Evolutionary conservation across 2,329 filamentous ascomycete species (phyloP).

Genomic region (Aspergillus bombycis): DNA sequence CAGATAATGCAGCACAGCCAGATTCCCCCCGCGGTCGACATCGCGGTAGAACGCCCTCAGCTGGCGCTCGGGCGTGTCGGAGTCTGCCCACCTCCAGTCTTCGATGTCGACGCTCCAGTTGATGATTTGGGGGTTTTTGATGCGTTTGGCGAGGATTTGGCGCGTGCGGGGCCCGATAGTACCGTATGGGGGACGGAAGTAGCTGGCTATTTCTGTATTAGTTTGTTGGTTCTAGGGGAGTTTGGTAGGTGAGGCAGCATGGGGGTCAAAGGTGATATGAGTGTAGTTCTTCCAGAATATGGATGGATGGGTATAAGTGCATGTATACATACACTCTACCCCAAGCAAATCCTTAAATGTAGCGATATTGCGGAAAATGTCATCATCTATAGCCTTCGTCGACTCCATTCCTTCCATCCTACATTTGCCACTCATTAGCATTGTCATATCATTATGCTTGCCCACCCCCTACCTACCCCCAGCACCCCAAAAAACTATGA

Average conservation of each 20-base stretch:
- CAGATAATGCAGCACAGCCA: conserved; percentile 72
- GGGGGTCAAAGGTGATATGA: not conserved
- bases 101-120: conserved; percentile 73
- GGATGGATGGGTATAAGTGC: not conserved
- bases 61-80: conserved; percentile 66
- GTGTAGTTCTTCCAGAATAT: not conserved
- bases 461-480: not conserved
- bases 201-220: conserved; percentile 39
- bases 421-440: not conserved
- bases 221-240: not conserved
- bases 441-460: not conserved
- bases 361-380: conserved; percentile 39
- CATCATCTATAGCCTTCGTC: conserved; percentile 38
- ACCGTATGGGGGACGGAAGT: conserved; percentile 72
- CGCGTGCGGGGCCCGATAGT: conserved; percentile 69
- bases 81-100: conserved; percentile 70
- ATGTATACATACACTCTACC: conserved; percentile 34
- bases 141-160: conserved; percentile 59
- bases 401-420: conserved; percentile 43
- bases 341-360: conserved; percentile 35
- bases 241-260: not conserved
- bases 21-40: conserved; percentile 62
- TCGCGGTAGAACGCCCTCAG: conserved; percentile 67
- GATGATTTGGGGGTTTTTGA: conserved; percentile 61
- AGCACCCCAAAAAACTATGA: not conserved